Evolutionary conservation across 345 rosid species (phyloP).

Genomic region (Odontarrhena argentea): DNA sequence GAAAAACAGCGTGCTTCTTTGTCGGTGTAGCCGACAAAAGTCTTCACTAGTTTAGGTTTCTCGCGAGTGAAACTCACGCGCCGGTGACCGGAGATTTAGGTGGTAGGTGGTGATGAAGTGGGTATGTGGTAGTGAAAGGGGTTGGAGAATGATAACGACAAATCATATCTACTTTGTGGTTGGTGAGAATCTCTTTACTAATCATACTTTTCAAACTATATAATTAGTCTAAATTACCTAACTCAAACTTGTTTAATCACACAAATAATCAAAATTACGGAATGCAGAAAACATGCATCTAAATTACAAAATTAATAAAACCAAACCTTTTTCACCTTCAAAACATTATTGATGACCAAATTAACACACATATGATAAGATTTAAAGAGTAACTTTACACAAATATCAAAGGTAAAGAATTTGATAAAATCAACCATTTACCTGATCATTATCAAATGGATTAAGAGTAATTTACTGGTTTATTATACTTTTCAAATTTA

Average conservation of each 20-base stretch:
- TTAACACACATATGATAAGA: too few relatives aligned
- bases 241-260: neutral
- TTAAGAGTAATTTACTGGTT: too few relatives aligned
- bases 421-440: too few relatives aligned
- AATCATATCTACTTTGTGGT: slow-evolving; percentile 6
- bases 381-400: too few relatives aligned
- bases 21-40: slow-evolving; percentile 33
- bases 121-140: slow-evolving; percentile 7
- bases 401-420: too few relatives aligned
- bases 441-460: too few relatives aligned
- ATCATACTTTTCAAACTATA: neutral
- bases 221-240: neutral
- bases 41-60: neutral
- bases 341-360: too few relatives aligned
- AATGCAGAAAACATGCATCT: too few relatives aligned
- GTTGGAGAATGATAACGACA: slow-evolving; percentile 41
- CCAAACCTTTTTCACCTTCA: too few relatives aligned
- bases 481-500: too few relatives aligned
- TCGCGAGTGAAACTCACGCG: slow-evolving; percentile 9
- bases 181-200: slow-evolving; percentile 21
- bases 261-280: neutral
- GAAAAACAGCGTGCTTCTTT: neutral
- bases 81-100: slow-evolving; percentile 18
- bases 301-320: too few relatives aligned
- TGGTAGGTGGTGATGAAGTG: slow-evolving; percentile 36